Base-by-base conservation (phyloP, 768 basidiomycete species). In the Kwoniella botswanensis region DNA sequence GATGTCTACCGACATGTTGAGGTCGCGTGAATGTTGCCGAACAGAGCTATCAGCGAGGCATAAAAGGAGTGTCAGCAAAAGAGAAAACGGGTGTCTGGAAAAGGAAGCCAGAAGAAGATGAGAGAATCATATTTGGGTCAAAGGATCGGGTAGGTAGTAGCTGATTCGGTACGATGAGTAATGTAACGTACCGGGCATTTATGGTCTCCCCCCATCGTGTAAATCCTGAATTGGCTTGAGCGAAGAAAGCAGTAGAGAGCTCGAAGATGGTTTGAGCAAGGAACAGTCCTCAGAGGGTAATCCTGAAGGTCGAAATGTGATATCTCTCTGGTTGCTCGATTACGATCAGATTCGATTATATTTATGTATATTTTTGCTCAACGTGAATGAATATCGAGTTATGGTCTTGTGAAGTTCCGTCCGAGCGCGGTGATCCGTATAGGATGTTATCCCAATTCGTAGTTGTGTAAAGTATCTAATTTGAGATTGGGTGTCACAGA, bases 1-100 rank as follows among this genome's bases (percentile, higher is more conserved):
- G 71, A 71, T 83, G 82, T 64, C 82, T 61, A 7, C 82, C 82
- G 54, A 83, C 82, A 79, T 83, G 82, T 69, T 83, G 82, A 21
- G 80, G 80, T 41, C 82, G 65, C 7, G 82, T 83, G 68, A 83
- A 83, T 0, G 82, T 80, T n/a, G 79, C 80, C 54, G 74, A 70
- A 62, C 82, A 83, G 1, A 83, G 72, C 80, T 81, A 22, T 35
- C 35, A 29, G 35, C 65, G 55, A 26, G 52, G 0, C 2, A 29
- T 24, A 52, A 4, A n/a, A 13, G 42, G 11, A 54, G 18, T 7
- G 52, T 57, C 42, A 57, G 35, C 21, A 52, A 43, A 43, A 9
- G 35, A 35, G 35, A 35, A 35, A 35, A 35, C 35, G 6, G 35
- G 7, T 35, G 35, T 35, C 35, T 35, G 35, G 35, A 35, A 35